These are phyloP conservation scores for Sphaerulina musiva DNA, from an alignment of 2,329 filamentous ascomycete species.

Conservation along the genomic window DNA sequence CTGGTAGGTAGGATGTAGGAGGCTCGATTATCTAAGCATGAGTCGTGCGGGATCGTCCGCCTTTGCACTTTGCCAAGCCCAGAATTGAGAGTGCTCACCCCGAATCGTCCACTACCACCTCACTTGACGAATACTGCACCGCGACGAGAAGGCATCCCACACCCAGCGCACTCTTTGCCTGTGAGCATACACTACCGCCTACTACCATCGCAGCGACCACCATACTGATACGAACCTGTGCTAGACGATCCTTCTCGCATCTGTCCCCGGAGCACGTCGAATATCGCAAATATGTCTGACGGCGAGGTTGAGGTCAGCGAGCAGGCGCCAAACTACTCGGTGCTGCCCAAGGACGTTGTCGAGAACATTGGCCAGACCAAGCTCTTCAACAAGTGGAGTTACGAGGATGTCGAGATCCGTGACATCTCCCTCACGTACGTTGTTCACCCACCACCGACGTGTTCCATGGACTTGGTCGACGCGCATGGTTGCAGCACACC, in stretches of 20 bases:
- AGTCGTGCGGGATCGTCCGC: no score
- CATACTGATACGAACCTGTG: conserved; percentile 3
- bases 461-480: no score
- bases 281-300: conserved; percentile 71
- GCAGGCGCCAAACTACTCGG: conserved; percentile 68
- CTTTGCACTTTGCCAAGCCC: no score
- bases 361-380: conserved; percentile 86
- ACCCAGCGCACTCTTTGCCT: conserved; percentile 8
- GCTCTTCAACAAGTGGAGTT: conserved; percentile 97
- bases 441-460: conserved; percentile 32
- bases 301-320: conserved; percentile 87
- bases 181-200: conserved; percentile 3
- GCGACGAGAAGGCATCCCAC: conserved; percentile 10
- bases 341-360: conserved; percentile 88
- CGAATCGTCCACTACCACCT: neutral
- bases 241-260: conserved; percentile 10
- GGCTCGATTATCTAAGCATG: no score
- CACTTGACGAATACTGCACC: conserved; percentile 6
- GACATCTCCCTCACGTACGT: conserved; percentile 99
- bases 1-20: no score
- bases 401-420: conserved; percentile 98
- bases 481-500: no score
- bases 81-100: no score
- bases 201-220: neutral
- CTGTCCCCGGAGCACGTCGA: conserved; percentile 8